phyloP scores from a whole-genome alignment of 352 stramenopile genomes.

The Pythium myriotylum region DNA sequence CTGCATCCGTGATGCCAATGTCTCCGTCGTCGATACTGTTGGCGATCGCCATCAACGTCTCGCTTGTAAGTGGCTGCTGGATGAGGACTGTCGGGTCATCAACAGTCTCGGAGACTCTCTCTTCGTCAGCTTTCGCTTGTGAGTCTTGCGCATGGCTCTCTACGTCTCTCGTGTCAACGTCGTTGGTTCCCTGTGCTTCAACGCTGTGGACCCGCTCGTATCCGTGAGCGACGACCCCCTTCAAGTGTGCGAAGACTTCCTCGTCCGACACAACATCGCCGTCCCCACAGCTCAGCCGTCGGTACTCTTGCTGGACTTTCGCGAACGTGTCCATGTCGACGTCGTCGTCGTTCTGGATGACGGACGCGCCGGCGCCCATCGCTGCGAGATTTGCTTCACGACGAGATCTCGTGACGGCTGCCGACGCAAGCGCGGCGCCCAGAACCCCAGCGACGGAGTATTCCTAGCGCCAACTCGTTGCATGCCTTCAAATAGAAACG shows the following conservation, averaged over 20 bases:
- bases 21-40: conserved; percentile 14
- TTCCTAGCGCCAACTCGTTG: background rate
- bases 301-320: conserved; percentile 27
- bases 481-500: background rate
- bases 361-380: conserved; percentile 34
- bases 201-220: conserved; percentile 13
- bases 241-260: conserved; percentile 26
- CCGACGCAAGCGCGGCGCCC: background rate
- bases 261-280: conserved; percentile 11
- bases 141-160: background rate
- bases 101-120: background rate
- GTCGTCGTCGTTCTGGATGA: conserved; percentile 11
- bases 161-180: background rate
- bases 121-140: background rate
- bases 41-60: conserved; percentile 17
- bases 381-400: background rate
- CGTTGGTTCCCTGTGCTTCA: background rate
- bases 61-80: conserved; percentile 17
- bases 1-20: background rate
- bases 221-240: conserved; percentile 18
- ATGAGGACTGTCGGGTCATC: conserved; percentile 6
- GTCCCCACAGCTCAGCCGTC: conserved; percentile 17
- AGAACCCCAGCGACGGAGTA: conserved; percentile 3
- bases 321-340: conserved; percentile 25
- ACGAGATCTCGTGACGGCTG: too few relatives aligned